Conservation (phyloP, 306 rosid genomes). For the Hippophae rhamnoides region DNA sequence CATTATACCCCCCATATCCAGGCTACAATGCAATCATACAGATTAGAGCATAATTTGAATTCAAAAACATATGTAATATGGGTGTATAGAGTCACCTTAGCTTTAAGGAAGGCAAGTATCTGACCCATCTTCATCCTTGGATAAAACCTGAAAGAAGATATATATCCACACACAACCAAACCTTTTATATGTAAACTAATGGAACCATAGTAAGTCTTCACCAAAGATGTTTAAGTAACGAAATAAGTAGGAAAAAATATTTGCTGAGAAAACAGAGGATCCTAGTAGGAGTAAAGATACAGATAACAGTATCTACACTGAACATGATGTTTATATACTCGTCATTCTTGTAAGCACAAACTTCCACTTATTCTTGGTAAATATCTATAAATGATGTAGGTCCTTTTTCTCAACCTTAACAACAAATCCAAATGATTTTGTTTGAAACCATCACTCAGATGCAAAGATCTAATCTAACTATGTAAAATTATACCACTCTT, state of each 20-base stretch:
- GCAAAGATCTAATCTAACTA: too few species aligned
- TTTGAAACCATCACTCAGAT: too few species aligned
- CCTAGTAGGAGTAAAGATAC: not conserved
- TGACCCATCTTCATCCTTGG: slow-evolving; percentile 58
- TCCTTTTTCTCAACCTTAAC: too few species aligned
- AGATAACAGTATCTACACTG: slow-evolving; percentile 4
- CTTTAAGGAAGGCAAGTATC: slow-evolving; percentile 50
- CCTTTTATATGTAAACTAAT: not conserved
- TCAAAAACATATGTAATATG: not conserved
- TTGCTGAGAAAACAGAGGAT: not conserved
- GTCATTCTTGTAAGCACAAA: not conserved
- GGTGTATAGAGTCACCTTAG: slow-evolving; percentile 40
- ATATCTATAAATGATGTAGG: too few species aligned
- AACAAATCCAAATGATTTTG: too few species aligned
- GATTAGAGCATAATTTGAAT: not conserved
- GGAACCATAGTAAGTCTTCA: not conserved
- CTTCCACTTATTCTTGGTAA: too few species aligned
- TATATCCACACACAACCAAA: not conserved
- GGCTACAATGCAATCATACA: slow-evolving; percentile 38
- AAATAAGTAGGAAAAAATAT: slow-evolving; percentile 1
- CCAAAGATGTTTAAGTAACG: not conserved
- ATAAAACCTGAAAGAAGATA: slow-evolving; percentile 46
- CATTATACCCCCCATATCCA: slow-evolving; percentile 58
- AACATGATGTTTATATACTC: not conserved
- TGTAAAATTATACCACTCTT: too few species aligned